Percentiles rank a stretch among this genome's conserved stretches.
Conservation (phyloP, 805 yeast genomes). For the Vanderwaltozyma tropicalis region DNA sequence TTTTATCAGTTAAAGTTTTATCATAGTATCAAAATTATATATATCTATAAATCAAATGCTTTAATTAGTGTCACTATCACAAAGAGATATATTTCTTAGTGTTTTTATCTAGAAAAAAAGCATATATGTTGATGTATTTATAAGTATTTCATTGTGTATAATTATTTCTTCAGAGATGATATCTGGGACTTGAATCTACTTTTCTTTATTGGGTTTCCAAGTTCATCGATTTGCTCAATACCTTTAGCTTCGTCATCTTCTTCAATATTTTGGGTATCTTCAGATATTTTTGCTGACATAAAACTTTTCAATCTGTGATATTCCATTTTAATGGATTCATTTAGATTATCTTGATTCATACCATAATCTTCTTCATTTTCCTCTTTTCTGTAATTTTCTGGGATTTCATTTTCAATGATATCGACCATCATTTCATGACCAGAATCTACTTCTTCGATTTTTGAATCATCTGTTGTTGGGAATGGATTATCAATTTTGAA, state of each 20-base stretch:
- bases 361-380: constrained; percentile 19
- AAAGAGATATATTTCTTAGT: no score
- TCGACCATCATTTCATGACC: constrained; percentile 23
- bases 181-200: constrained; percentile 47
- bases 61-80: no score
- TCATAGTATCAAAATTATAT: no score
- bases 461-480: background rate
- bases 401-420: constrained; percentile 26
- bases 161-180: no score
- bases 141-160: no score
- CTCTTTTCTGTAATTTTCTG: constrained; percentile 15
- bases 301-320: constrained; percentile 47
- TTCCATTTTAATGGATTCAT: constrained; percentile 41
- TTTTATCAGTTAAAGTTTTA: no score
- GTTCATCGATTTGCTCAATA: constrained; percentile 57
- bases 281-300: constrained; percentile 10
- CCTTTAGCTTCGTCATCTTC: constrained; percentile 42
- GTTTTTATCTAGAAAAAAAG: no score
- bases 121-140: no score
- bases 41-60: no score
- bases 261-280: constrained; percentile 15
- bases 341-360: constrained; percentile 26
- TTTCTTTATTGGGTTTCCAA: constrained; percentile 45
- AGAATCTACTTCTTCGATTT: constrained; percentile 2
- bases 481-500: constrained; percentile 15